Evolutionary conservation across 129 eudicot genomes (phyloP).

Genomic region (Pseudognaphalium luteoalbum): DNA sequence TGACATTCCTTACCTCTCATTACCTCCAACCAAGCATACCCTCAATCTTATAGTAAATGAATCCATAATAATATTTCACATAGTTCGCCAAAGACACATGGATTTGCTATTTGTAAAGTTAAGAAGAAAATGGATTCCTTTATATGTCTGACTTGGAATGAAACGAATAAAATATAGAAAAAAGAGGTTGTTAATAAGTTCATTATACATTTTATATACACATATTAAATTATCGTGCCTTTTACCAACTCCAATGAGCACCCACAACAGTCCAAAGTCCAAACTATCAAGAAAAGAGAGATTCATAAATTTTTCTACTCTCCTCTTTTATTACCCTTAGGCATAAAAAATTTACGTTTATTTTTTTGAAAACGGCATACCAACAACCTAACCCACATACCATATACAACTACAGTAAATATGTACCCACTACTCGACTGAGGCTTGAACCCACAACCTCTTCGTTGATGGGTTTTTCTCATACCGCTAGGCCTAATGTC

Average conservation of each 20-base stretch:
- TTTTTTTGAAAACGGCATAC: too few relatives aligned
- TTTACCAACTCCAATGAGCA: constrained; percentile 1
- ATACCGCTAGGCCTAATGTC: too few relatives aligned
- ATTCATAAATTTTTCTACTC: background rate
- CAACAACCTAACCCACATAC: too few relatives aligned
- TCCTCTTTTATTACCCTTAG: background rate
- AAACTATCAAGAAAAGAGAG: background rate
- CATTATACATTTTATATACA: background rate
- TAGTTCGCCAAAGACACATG: background rate
- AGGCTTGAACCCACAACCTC: too few relatives aligned
- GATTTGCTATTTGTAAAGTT: background rate
- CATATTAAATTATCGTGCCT: constrained; percentile 2
- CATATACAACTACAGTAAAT: too few relatives aligned
- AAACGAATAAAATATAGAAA: background rate
- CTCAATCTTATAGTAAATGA: background rate
- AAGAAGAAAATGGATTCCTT: background rate
- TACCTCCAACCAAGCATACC: too few relatives aligned
- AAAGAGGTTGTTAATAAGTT: background rate
- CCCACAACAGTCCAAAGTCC: background rate
- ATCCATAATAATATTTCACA: too few relatives aligned
- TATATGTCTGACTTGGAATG: constrained; percentile 1
- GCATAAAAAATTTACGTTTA: too few relatives aligned
- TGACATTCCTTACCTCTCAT: too few relatives aligned
- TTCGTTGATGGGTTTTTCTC: too few relatives aligned
- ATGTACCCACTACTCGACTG: too few relatives aligned